Percentiles rank a stretch among this genome's conserved stretches.
Conservation (phyloP, 2,329 filamentous ascomycete genomes). For the Cercospora zeae-maydis region DNA sequence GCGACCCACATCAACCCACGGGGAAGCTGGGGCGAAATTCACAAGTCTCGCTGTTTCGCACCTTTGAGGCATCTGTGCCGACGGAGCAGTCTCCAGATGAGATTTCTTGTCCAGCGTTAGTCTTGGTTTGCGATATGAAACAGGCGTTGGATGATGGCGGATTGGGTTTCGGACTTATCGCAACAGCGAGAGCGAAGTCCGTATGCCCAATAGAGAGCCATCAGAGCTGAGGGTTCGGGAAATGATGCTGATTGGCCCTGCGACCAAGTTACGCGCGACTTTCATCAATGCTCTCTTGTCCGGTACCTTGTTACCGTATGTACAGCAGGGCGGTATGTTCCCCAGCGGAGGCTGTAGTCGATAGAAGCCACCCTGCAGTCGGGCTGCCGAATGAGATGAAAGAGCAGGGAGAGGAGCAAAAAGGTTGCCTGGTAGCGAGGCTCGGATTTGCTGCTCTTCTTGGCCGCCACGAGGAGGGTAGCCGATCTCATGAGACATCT, state of each 20-base stretch:
- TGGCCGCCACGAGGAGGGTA: background rate
- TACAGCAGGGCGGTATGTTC: background rate
- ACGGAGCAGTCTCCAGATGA: background rate
- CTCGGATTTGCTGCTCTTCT: background rate
- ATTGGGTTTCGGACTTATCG: background rate
- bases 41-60: background rate
- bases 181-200: background rate
- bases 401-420: slow-evolving; percentile 8
- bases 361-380: background rate
- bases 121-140: background rate
- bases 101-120: background rate
- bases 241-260: background rate
- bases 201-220: background rate
- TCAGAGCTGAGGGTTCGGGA: background rate
- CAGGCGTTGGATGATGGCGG: background rate
- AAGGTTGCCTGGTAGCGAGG: slow-evolving; percentile 11
- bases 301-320: background rate
- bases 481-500: background rate
- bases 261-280: background rate
- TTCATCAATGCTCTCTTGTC: background rate
- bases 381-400: slow-evolving; percentile 1
- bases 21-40: background rate
- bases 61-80: background rate
- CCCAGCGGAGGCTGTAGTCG: background rate
- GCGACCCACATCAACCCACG: slow-evolving; percentile 1